Evolutionary conservation across 2,329 filamentous ascomycete genomes (phyloP), one percentile per base, ranked within the genome.

Genomic region (Penicillium sclerotiorum): DNA sequence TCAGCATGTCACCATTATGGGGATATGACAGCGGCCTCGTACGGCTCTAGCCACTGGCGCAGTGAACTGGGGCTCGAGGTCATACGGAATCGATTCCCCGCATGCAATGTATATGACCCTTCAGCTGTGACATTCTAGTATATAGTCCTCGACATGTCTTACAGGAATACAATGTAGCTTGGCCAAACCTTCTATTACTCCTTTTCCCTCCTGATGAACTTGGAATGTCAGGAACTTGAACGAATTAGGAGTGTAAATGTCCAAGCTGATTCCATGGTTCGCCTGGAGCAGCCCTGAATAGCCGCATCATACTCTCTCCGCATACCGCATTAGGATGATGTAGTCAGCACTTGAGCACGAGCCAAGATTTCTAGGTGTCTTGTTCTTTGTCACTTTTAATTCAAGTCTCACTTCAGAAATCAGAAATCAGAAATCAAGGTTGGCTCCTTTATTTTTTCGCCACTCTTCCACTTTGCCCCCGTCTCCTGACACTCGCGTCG

Each of bases 101-200:
- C 40, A 39, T 58, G 52, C 57, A 58, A 65, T 68, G 62, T 65
- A 68, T 60, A 65, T 63, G 63, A 61, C 61, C 35, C 56, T 37
- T 49, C 43, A 47, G 47, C 47, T 59, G 57, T 52, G 58, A 58
- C 62, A 55, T 45, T 49, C 53, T 59, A 60, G 63, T 68, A 67
- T 53, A 66, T 67, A 67, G 56, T 48, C 48, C 45, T 45, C 30
- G 48, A 50, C 46, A 60, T 47, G 54, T 54, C 51, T 56, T 55
- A 57, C 53, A 49, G 50, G 48, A 58, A 59, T 59, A 52, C 54
- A 59, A 57, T 52, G 44, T 45, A 56, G 44, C 48, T 49, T 43
- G 48, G 49, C 44, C 21, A 17, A 35, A 46, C 50, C 30, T 50
- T 15, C 1, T 33, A 33, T 43, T 3, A 8, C 12, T 49, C 32